Evolutionary conservation across 228 moss, liverwort and hornwort species (phyloP), one percentile per base, ranked within the genome.

Genomic region (Sphagnum magellanicum): DNA sequence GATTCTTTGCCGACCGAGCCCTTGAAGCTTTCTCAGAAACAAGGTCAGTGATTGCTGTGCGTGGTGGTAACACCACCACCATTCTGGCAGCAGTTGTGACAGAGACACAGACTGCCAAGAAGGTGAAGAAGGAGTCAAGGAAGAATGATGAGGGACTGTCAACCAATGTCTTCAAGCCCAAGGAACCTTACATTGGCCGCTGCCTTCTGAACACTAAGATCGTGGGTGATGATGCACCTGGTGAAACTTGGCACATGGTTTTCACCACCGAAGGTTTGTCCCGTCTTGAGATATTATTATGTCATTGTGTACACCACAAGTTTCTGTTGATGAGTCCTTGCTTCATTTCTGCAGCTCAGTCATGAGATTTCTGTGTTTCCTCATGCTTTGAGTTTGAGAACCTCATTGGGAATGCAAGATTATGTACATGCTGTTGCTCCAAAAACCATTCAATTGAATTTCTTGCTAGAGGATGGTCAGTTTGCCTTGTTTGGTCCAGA

Each of bases 231-330:
- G 88, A 88, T 78, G 88, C 88, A 15, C 88, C 88, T 5, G 88
- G 88, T 65, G 88, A 88, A 78, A 88, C 88, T 11, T 84, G 72
- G 77, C 88, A 88, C 72, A 88, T 88, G 88, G 88, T 88, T 51
- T 82, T 88, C 68, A 48, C 72, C 67, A 88, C 88, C 6, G 88
- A 88, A 82, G 88, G 87, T 83, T 50, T 4, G 6, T 60, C 32
- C 3, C 32, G 3, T 32, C 3, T 32, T 32, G 32, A 32, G 32
- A 32, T 32, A 32, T 32, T 32, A 32, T 32, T 32, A 32, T 32
- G 32, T 32, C 32, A 32, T 32, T 32, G 32, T 32, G 32, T 32
- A 32, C 32, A 32, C 32, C 32, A 32, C 32, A 32, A 32, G 0
- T 2, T 32, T 32, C 32, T 32, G 17, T 17, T 17, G 17, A 17